These are phyloP conservation scores for Pseudogymnoascus sp. DNA, from an alignment of 2,329 filamentous ascomycete genomes.

Conservation along the genomic window DNA sequence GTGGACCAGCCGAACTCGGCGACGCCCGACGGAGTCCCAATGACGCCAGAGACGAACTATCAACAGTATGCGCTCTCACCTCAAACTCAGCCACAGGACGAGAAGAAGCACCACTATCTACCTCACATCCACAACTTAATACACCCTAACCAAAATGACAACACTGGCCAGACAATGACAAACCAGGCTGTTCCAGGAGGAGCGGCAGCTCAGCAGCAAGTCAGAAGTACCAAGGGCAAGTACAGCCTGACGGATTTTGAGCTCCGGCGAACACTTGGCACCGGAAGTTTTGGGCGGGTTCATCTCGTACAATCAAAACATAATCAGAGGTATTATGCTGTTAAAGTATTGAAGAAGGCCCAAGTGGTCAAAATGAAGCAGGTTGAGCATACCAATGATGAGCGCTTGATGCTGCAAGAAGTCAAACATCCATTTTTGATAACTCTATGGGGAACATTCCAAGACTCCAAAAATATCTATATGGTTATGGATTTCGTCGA, in stretches of 20 bases:
- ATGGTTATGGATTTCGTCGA: constrained; percentile 99
- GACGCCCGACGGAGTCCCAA: constrained; percentile 13
- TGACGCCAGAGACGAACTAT: constrained; percentile 25
- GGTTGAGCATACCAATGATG: constrained; percentile 98
- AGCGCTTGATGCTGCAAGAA: constrained; percentile 88
- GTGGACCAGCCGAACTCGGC: constrained; percentile 17
- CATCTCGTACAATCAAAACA: constrained; percentile 96
- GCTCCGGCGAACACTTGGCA: constrained; percentile 84
- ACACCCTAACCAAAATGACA: constrained; percentile 52
- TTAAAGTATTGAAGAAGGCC: constrained; percentile 97
- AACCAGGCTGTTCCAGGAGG: constrained; percentile 17
- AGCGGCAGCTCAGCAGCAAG: constrained; percentile 12
- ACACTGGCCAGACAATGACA: constrained; percentile 24
- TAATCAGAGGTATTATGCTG: constrained; percentile 95
- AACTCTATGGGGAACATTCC: constrained; percentile 96
- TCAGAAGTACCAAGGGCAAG: constrained; percentile 85
- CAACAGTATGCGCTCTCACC: constrained; percentile 15
- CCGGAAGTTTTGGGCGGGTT: constrained; percentile 92
- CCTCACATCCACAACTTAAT: constrained; percentile 80
- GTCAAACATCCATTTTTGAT: constrained; percentile 98
- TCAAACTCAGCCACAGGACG: constrained; percentile 24
- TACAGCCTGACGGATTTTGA: constrained; percentile 89
- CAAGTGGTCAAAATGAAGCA: constrained; percentile 99
- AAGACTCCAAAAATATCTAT: constrained; percentile 90
- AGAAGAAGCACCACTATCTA: constrained; percentile 57